Evolutionary conservation across 495 filamentous ascomycete species (phyloP), one percentile per base, ranked within the genome.

Genomic region (Tuber umbilicatum): DNA sequence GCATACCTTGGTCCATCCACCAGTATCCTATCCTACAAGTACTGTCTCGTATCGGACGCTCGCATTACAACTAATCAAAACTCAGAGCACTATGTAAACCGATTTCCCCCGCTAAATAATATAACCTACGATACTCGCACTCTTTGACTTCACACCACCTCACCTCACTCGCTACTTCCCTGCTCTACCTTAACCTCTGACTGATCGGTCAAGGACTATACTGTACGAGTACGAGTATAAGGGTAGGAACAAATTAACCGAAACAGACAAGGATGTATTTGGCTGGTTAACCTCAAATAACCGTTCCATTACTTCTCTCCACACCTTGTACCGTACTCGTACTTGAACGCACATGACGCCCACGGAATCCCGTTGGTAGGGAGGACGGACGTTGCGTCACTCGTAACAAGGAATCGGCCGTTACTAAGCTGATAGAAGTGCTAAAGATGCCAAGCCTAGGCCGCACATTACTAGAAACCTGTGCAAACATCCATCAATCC

Each of bases 121-220:
- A 64, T 64, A 64, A 35, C 55, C n/a, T 5, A 31, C 55, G n/a
- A 12, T 12, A 27, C 47, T 55, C 45, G 45, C 23, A n/a, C 45
- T 23, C 7, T n/a, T 35, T 10, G 27, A 64, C 55, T 64, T 64
- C 27, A 31, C 55, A 31, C 23, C 55, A 64, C 55, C 55, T 64
- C 55, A 64, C 55, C 55, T 64, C 55, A 64, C 55, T 64, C 55
- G 55, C 55, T 17, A 64, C 55, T 31, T 27, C 47, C 47, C 47
- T 55, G 47, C 47, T 55, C 47, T 35, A 27, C 27, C 55, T 35
- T 64, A 23, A 17, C 55, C 55, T 64, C 55, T 16, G n/a, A 64
- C 23, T 64, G 55, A 23, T 43, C 42, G 42, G 42, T 43, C 42
- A 43, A 43, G 42, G 42, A 43, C 42, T 43, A 43, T 43, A 42